phyloP scores from a whole-genome alignment of 2,329 filamentous ascomycete genomes.

The Fusarium neocosmosporiellum region DNA sequence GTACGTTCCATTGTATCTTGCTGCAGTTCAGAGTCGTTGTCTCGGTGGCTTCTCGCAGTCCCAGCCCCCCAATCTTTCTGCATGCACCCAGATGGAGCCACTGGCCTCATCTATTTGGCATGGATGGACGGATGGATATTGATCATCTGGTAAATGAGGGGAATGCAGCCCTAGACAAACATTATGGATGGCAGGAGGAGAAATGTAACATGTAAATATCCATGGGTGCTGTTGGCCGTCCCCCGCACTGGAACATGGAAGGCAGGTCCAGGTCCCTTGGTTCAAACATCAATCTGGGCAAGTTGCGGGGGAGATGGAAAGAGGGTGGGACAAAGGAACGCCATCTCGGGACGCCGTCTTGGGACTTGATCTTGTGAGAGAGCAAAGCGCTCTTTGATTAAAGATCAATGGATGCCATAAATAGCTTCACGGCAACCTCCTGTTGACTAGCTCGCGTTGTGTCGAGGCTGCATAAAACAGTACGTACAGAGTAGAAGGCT shows the following conservation, averaged over 20 bases:
- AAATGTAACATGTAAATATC: slow-evolving; percentile 27
- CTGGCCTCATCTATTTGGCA: not conserved
- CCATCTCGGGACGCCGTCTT: not conserved
- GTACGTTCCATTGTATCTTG: slow-evolving; percentile 6
- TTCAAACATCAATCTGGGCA: not conserved
- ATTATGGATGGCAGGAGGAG: slow-evolving; percentile 19
- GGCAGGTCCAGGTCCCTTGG: not conserved
- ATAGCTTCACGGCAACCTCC: slow-evolving; percentile 2
- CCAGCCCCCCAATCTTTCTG: not conserved
- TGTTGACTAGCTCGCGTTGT: not conserved
- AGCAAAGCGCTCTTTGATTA: not conserved
- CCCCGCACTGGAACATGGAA: not conserved
- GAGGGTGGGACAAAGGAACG: slow-evolving; percentile 10
- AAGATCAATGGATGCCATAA: slow-evolving; percentile 1
- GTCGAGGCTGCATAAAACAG: not conserved
- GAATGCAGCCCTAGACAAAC: not conserved
- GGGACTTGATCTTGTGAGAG: not conserved
- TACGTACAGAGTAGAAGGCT: not conserved
- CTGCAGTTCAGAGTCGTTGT: not conserved
- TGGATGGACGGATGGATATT: not conserved
- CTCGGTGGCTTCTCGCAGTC: not conserved
- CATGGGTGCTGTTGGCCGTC: not conserved
- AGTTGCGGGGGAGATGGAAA: slow-evolving; percentile 8
- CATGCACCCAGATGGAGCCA: slow-evolving; percentile 2
- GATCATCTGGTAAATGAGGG: slow-evolving; percentile 18